A percentile compares a stretch with the other conserved stretches of the same genome.
These are phyloP conservation scores for Debaryomycetaceae sp. DNA, from an alignment of 1,139 yeast genomes.

Conservation along the genomic window DNA sequence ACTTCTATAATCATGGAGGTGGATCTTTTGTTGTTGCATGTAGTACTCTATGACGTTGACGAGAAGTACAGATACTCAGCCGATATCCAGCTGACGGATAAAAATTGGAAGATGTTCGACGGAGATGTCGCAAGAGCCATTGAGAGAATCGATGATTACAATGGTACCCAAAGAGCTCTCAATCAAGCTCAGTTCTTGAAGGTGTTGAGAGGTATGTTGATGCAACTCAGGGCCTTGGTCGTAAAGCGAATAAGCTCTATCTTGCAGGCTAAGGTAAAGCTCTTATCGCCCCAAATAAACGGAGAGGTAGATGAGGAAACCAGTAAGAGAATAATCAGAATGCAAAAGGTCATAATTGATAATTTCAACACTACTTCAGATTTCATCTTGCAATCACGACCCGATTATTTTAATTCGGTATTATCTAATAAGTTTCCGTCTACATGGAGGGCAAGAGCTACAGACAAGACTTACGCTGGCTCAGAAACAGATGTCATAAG, in stretches of 20 bases:
- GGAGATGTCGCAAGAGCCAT: constrained; percentile 25
- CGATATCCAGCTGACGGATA: constrained; percentile 28
- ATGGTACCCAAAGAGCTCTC: constrained; percentile 12
- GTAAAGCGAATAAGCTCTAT: constrained; percentile 27
- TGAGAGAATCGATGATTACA: constrained; percentile 14
- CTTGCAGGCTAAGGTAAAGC: constrained; percentile 11
- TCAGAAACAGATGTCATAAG: constrained; percentile 6
- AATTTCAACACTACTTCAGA: constrained; percentile 21
- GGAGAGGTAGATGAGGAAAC: constrained; percentile 1
- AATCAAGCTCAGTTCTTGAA: constrained; percentile 20
- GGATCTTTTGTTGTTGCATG: constrained; percentile 29
- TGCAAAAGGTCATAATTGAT: constrained; percentile 24
- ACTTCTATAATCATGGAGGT: constrained; percentile 25
- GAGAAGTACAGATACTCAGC: constrained; percentile 27
- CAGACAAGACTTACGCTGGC: constrained; percentile 11
- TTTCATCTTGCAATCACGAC: constrained; percentile 24
- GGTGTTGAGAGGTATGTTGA: constrained; percentile 28
- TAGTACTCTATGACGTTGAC: constrained; percentile 33
- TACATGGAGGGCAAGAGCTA: constrained; percentile 27
- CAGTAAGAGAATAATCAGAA: constrained; percentile 23
- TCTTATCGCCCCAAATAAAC: not conserved
- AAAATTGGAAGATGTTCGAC: constrained; percentile 32
- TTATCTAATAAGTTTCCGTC: constrained; percentile 31
- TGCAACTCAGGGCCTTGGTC: constrained; percentile 27
- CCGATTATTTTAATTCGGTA: constrained; percentile 24